These are phyloP conservation scores for Aureobasidium sp. DNA, from an alignment of 2,329 filamentous ascomycete species.

Conservation along the genomic window DNA sequence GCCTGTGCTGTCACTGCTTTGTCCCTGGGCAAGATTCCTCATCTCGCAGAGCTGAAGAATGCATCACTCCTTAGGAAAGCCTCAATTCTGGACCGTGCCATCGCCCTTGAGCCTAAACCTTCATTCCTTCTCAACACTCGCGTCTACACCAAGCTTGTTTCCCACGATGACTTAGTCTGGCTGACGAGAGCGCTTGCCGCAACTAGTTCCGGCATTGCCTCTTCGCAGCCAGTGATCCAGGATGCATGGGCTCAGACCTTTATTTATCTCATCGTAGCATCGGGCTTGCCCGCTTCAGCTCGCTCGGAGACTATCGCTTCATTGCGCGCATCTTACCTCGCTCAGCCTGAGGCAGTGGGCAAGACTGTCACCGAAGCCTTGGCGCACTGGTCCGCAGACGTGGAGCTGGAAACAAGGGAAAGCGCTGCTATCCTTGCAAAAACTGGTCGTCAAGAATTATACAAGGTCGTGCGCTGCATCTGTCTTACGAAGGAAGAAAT, in stretches of 20 bases:
- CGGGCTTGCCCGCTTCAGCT: constrained; percentile 52
- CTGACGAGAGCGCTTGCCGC: constrained; percentile 60
- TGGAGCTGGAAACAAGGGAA: constrained; percentile 71
- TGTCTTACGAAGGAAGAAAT: constrained; percentile 52
- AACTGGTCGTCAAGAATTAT: constrained; percentile 57
- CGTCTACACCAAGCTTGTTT: constrained; percentile 71
- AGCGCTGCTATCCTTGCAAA: constrained; percentile 61
- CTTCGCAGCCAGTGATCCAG: constrained; percentile 39
- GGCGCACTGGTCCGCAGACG: constrained; percentile 69
- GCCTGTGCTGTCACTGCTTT: constrained; percentile 69
- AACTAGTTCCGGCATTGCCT: constrained; percentile 20
- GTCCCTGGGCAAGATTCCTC: constrained; percentile 46
- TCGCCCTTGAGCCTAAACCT: constrained; percentile 68
- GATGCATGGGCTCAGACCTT: constrained; percentile 76
- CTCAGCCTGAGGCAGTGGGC: constrained; percentile 52
- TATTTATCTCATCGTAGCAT: constrained; percentile 67
- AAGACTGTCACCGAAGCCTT: constrained; percentile 62
- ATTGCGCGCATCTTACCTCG: constrained; percentile 59
- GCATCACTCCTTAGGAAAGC: constrained; percentile 55
- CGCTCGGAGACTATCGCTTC: constrained; percentile 56
- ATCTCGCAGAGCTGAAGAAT: constrained; percentile 51
- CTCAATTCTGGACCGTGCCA: constrained; percentile 56
- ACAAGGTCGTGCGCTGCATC: constrained; percentile 54
- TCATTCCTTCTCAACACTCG: constrained; percentile 81
- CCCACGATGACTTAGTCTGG: constrained; percentile 73